Evolutionary conservation across 495 filamentous ascomycete species (phyloP).

Genomic region (Xylaria longipes): DNA sequence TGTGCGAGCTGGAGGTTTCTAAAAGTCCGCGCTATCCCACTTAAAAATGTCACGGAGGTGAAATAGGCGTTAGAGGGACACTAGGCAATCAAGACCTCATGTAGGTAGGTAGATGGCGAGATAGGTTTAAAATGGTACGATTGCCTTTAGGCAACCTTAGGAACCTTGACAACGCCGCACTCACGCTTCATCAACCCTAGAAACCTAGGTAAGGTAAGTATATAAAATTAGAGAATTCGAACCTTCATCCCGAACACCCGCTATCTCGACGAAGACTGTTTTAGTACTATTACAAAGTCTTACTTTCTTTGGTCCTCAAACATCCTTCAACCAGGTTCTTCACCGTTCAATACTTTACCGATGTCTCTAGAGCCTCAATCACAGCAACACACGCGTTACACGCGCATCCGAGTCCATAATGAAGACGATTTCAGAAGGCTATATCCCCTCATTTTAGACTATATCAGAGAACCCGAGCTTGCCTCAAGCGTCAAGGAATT

Average conservation of each 20-base stretch:
- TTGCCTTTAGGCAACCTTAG: not conserved
- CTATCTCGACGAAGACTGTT: not conserved
- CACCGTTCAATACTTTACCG: not conserved
- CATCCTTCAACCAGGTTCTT: not conserved
- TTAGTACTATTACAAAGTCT: not conserved
- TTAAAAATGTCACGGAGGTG: no score
- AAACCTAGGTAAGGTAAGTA: no score
- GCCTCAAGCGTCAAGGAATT: conserved; percentile 2
- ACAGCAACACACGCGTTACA: not conserved
- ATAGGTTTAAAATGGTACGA: not conserved
- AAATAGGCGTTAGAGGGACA: no score
- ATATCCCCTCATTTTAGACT: conserved; percentile 9
- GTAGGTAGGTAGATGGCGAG: no score
- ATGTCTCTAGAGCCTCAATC: not conserved
- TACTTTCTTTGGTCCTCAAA: not conserved
- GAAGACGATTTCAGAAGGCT: not conserved
- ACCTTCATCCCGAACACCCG: not conserved
- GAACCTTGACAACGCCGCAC: not conserved
- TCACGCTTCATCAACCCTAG: not conserved
- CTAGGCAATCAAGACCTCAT: no score
- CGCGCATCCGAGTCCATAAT: not conserved
- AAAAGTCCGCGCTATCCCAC: no score
- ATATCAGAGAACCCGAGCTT: not conserved
- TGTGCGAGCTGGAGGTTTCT: no score
- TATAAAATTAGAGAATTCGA: conserved; percentile 1